phyloP scores from a whole-genome alignment of 371 early-diverging fungal genomes.

The Umbelopsis sp. region DNA sequence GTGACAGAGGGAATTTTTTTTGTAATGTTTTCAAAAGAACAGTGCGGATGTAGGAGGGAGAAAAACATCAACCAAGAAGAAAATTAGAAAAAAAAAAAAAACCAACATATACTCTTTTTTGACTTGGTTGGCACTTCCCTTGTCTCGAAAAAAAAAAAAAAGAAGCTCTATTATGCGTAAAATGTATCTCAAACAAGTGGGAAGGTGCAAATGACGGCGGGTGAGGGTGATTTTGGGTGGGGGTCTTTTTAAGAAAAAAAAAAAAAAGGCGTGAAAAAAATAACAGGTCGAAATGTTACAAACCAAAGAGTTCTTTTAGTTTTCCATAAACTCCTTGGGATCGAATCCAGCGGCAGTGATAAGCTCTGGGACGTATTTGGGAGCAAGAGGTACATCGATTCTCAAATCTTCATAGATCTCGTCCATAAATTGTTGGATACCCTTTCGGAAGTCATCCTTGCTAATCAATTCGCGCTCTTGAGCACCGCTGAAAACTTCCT shows the following conservation, averaged over 20 bases:
- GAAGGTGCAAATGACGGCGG: neutral
- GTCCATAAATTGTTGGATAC: conserved; percentile 63
- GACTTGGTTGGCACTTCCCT: neutral
- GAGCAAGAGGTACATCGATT: conserved; percentile 82
- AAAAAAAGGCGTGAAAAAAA: neutral
- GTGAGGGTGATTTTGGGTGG: too few species aligned
- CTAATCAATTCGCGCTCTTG: conserved; percentile 43
- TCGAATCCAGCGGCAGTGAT: conserved; percentile 61
- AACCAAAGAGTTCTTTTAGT: conserved; percentile 29
- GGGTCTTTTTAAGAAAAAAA: neutral
- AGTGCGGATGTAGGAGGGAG: too few species aligned
- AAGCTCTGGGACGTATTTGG: conserved; percentile 66
- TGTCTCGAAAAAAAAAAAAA: neutral
- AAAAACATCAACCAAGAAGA: neutral
- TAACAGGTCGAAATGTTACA: conserved; percentile 11
- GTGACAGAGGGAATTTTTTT: neutral
- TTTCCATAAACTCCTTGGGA: conserved; percentile 49
- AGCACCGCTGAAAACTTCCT: conserved; percentile 56
- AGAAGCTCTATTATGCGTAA: conserved; percentile 4
- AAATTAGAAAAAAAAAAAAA: too few species aligned
- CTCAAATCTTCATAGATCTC: conserved; percentile 74
- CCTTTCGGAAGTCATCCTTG: conserved; percentile 48
- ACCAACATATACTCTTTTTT: conserved; percentile 17
- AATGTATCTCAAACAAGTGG: conserved; percentile 10
- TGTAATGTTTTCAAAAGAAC: too few species aligned